Conservation (phyloP, 805 yeast species). For the Wickerhamomyces alni region DNA sequence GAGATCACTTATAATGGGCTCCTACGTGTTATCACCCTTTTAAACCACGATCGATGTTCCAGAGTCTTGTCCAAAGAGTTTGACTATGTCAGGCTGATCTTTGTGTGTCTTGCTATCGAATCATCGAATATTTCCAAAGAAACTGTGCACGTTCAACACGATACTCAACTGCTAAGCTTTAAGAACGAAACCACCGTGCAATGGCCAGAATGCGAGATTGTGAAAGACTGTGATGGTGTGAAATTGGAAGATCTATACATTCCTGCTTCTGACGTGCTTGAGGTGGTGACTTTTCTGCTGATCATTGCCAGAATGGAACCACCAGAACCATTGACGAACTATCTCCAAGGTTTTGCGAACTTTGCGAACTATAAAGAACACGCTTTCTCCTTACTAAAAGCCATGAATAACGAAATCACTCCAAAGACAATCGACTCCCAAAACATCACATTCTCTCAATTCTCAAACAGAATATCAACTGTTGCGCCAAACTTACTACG, state of each 20-base stretch:
- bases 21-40: conserved; percentile 36
- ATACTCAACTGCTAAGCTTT: conserved; percentile 11
- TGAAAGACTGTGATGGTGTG: conserved; percentile 39
- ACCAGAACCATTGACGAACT: conserved; percentile 26
- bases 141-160: conserved; percentile 5
- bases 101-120: conserved; percentile 35
- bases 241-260: conserved; percentile 32
- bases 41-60: conserved; percentile 38
- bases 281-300: conserved; percentile 44
- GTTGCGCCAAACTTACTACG: conserved; percentile 38
- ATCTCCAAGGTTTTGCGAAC: conserved; percentile 20
- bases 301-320: conserved; percentile 35
- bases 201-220: conserved; percentile 28
- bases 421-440: conserved; percentile 13
- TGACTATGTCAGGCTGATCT: conserved; percentile 40
- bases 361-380: conserved; percentile 39
- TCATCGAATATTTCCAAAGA: conserved; percentile 8
- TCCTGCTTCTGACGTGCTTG: conserved; percentile 34
- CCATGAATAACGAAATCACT: conserved; percentile 38
- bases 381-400: conserved; percentile 41
- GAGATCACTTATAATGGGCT: conserved; percentile 34
- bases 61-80: conserved; percentile 29
- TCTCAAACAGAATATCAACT: conserved; percentile 25
- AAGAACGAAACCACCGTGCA: conserved; percentile 8
- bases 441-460: conserved; percentile 26